phyloP scores from a whole-genome alignment of 495 filamentous ascomycete genomes.

The Staphylotrichum longicolle region DNA sequence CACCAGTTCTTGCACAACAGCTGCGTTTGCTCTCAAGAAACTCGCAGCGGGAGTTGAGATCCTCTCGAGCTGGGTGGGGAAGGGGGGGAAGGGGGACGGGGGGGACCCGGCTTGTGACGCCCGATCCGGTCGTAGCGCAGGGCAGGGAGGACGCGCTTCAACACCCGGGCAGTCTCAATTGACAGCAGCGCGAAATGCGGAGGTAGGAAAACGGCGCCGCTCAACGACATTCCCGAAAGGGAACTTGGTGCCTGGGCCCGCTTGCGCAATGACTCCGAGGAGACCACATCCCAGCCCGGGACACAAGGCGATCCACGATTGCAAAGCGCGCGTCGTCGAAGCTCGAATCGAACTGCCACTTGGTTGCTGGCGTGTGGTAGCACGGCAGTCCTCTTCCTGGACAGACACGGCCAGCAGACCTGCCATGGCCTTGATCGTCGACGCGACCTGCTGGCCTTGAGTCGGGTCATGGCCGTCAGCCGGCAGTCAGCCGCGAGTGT shows the following conservation, averaged over 20 bases:
- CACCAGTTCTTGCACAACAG: not conserved
- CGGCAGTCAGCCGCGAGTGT: conserved; percentile 3
- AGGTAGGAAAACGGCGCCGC: conserved; percentile 34
- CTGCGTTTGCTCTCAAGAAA: not conserved
- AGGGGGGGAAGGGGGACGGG: conserved; percentile 7
- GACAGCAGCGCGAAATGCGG: conserved; percentile 27
- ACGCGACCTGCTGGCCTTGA: not conserved
- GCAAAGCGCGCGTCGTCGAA: not conserved
- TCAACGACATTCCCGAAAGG: conserved; percentile 38
- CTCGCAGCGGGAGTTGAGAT: conserved; percentile 3
- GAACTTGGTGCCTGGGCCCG: conserved; percentile 31
- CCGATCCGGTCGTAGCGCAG: conserved; percentile 34
- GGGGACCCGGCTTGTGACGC: conserved; percentile 16
- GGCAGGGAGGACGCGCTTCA: conserved; percentile 21
- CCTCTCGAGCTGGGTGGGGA: no score
- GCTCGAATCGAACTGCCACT: conserved; percentile 17
- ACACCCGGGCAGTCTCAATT: conserved; percentile 15
- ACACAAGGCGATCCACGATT: not conserved
- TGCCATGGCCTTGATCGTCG: not conserved
- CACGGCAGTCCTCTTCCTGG: conserved; percentile 25
- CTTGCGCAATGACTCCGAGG: conserved; percentile 23
- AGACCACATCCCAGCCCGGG: conserved; percentile 19
- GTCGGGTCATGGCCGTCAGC: not conserved
- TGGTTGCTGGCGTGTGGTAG: conserved; percentile 24
- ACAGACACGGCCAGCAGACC: conserved; percentile 6